These are phyloP conservation scores for Asterionellopsis glacialis DNA, from an alignment of 108 stramenopile species.

Conservation along the genomic window DNA sequence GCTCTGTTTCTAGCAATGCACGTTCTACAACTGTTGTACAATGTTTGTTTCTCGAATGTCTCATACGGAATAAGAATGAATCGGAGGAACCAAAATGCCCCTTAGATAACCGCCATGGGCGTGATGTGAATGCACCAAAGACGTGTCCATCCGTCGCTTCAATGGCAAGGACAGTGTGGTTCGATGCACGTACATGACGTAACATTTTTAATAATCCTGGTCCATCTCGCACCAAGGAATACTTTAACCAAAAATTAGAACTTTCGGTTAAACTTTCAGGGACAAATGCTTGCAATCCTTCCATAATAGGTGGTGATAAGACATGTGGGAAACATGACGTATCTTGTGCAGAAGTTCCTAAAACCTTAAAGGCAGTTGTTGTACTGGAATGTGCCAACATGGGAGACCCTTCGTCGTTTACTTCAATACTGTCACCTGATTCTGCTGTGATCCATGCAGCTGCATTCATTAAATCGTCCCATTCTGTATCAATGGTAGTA, in stretches of 20 bases:
- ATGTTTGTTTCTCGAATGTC: constrained; percentile 41
- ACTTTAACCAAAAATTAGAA: constrained; percentile 74
- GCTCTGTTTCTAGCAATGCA: constrained; percentile 61
- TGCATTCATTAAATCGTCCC: too few species aligned
- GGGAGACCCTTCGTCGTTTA: too few species aligned
- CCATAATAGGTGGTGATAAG: constrained; percentile 69
- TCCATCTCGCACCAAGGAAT: constrained; percentile 72
- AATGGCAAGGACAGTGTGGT: constrained; percentile 66
- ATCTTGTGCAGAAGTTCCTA: constrained; percentile 54
- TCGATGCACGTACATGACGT: constrained; percentile 50
- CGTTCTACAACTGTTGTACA: constrained; percentile 60
- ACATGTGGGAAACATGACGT: constrained; percentile 53
- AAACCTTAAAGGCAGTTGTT: constrained; percentile 16
- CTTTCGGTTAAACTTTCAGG: constrained; percentile 30
- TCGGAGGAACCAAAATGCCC: constrained; percentile 59
- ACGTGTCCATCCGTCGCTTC: constrained; percentile 79
- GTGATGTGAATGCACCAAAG: constrained; percentile 67
- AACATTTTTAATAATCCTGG: constrained; percentile 52
- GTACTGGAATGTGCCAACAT: too few species aligned
- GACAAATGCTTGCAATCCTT: constrained; percentile 50
- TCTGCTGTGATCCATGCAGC: too few species aligned
- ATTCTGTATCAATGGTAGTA: too few species aligned
- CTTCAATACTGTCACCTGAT: too few species aligned
- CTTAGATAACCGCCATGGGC: constrained; percentile 50
- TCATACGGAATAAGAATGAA: constrained; percentile 71